Evolutionary conservation across 23 red algal species (phyloP).

Genomic region (Gracilaria gracilis): DNA sequence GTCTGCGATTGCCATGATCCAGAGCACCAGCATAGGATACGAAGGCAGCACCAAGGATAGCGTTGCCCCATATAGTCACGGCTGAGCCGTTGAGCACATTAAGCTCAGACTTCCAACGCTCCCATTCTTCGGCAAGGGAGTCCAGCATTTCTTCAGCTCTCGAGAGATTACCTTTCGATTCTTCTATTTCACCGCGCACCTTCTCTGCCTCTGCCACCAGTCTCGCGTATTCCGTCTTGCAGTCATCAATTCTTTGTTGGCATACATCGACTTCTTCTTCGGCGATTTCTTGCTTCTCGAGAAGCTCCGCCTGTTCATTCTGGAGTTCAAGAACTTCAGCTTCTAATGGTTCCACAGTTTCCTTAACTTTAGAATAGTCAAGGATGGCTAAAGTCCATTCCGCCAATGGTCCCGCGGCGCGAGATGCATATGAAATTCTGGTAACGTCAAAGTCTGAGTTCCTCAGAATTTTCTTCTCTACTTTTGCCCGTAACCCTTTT

Average conservation of each 20-base stretch:
- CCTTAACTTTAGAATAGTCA: conserved; percentile 54
- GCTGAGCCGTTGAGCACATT: conserved; percentile 49
- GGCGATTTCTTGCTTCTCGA: conserved; percentile 61
- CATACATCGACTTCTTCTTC: conserved; percentile 18
- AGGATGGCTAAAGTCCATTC: conserved; percentile 74
- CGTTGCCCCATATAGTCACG: conserved; percentile 63
- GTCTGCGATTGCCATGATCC: conserved; percentile 34
- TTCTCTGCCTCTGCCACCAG: conserved; percentile 56
- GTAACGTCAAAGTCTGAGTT: conserved; percentile 58
- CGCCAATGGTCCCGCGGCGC: conserved; percentile 70
- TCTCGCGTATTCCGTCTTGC: conserved; percentile 60
- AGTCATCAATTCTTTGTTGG: conserved; percentile 63
- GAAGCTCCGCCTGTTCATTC: conserved; percentile 51
- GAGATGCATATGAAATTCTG: conserved; percentile 56
- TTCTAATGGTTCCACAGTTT: conserved; percentile 60
- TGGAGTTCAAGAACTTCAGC: conserved; percentile 62
- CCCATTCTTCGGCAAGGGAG: conserved; percentile 76
- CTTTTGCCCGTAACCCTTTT: conserved; percentile 6
- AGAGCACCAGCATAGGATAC: conserved; percentile 72
- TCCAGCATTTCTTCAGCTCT: conserved; percentile 72
- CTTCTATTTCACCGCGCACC: conserved; percentile 60
- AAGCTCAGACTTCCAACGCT: conserved; percentile 67
- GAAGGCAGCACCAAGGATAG: conserved; percentile 69
- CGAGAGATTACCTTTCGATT: conserved; percentile 48
- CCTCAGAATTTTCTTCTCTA: conserved; percentile 57